Percentiles rank a stretch among this genome's conserved stretches.
These are phyloP conservation scores for Mercurialis annua DNA, from an alignment of 345 rosid species.

Conservation along the genomic window DNA sequence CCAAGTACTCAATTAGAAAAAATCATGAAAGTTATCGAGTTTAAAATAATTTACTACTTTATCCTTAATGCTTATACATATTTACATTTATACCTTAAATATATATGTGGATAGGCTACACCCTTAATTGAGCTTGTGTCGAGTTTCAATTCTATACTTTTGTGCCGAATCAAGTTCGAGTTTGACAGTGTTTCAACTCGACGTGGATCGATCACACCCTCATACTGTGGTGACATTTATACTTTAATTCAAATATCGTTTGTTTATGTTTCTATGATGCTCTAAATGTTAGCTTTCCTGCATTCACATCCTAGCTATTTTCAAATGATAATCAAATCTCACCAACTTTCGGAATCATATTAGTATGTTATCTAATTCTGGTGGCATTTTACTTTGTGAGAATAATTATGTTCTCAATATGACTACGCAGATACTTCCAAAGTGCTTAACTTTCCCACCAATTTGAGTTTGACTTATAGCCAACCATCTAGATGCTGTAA, in stretches of 20 bases:
- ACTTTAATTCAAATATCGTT: background rate
- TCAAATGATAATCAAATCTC: background rate
- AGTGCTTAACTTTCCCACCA: background rate
- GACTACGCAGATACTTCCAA: background rate
- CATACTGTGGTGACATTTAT: background rate
- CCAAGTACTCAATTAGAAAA: too few species aligned
- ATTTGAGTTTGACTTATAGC: conserved; percentile 1
- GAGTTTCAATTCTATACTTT: too few species aligned
- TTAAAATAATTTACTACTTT: too few species aligned
- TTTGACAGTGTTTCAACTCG: too few species aligned
- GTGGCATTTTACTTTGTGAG: background rate
- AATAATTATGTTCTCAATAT: background rate
- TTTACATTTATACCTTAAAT: too few species aligned
- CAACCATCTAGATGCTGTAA: background rate
- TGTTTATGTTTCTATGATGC: background rate
- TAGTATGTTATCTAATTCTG: background rate
- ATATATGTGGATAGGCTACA: too few species aligned
- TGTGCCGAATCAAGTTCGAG: too few species aligned
- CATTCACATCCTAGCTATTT: too few species aligned
- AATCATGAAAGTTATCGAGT: too few species aligned
- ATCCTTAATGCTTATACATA: too few species aligned
- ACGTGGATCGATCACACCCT: too few species aligned
- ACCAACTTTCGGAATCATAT: background rate
- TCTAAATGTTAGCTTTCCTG: background rate
- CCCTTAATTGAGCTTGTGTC: too few species aligned